A percentile compares a stretch with the other conserved stretches of the same genome.
These are phyloP conservation scores for Coccomyxa sp. DNA, from an alignment of 139 green algal genomes.

Conservation along the genomic window DNA sequence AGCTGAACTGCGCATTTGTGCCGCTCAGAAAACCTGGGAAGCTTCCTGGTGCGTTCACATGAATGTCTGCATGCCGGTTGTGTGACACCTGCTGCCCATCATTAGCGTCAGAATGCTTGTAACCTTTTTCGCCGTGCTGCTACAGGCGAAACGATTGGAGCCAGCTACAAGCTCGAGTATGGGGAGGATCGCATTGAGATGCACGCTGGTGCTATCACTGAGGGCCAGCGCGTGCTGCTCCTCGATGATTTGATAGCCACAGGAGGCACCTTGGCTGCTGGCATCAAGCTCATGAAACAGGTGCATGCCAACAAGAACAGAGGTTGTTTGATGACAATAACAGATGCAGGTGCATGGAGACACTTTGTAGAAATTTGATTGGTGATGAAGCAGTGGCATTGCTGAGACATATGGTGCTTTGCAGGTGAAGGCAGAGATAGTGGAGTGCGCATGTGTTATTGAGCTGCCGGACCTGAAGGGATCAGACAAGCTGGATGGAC, in stretches of 20 bases:
- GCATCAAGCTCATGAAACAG: slow-evolving; percentile 75
- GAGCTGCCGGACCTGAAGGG: neutral
- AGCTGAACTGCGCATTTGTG: slow-evolving; percentile 83
- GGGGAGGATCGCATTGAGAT: slow-evolving; percentile 95
- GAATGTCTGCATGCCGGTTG: neutral
- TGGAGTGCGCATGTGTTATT: neutral
- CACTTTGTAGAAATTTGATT: neutral
- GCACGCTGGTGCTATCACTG: slow-evolving; percentile 79
- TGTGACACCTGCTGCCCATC: neutral
- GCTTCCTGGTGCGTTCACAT: slow-evolving; percentile 74
- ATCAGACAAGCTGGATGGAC: neutral
- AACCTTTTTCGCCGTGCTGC: neutral
- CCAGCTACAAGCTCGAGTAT: slow-evolving; percentile 90
- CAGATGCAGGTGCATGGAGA: neutral
- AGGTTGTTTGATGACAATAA: neutral
- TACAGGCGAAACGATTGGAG: slow-evolving; percentile 76
- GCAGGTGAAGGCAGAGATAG: neutral
- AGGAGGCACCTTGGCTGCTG: slow-evolving; percentile 88
- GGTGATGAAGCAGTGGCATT: neutral
- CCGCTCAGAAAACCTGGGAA: slow-evolving; percentile 95
- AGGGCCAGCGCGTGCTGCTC: slow-evolving; percentile 84
- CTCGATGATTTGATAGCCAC: slow-evolving; percentile 98
- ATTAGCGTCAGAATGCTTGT: neutral
- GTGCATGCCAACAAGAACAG: neutral
- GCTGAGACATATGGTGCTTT: neutral